Percentiles rank a stretch among this genome's conserved stretches.
phyloP scores from a whole-genome alignment of 257 asterid species.

The Linaria vulgaris region DNA sequence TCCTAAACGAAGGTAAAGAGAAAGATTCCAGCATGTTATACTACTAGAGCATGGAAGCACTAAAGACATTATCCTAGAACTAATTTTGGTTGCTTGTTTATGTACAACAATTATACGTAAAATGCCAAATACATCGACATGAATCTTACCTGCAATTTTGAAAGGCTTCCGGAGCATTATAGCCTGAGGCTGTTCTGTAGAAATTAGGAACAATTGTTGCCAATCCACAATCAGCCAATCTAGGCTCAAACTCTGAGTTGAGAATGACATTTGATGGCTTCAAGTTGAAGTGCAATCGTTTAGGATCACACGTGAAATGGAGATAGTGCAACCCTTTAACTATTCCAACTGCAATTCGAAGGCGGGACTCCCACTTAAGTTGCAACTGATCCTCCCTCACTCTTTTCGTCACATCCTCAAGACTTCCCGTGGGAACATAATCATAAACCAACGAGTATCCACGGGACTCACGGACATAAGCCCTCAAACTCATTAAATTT shows the following conservation, averaged over 20 bases:
- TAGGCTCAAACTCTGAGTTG: slow-evolving; percentile 71
- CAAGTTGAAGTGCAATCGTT: slow-evolving; percentile 67
- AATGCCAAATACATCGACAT: background rate
- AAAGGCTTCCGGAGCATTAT: slow-evolving; percentile 68
- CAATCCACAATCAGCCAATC: slow-evolving; percentile 81
- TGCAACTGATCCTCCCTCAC: slow-evolving; percentile 65
- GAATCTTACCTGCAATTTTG: slow-evolving; percentile 65
- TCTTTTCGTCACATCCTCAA: slow-evolving; percentile 68
- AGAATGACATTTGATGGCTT: slow-evolving; percentile 87
- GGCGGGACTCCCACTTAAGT: slow-evolving; percentile 80
- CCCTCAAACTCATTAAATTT: slow-evolving; percentile 91
- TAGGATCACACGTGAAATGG: slow-evolving; percentile 68
- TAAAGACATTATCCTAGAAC: slow-evolving; percentile 6
- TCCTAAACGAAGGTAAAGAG: background rate
- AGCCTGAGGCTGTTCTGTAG: slow-evolving; percentile 49
- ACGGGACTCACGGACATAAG: slow-evolving; percentile 58
- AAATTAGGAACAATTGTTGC: slow-evolving; percentile 54
- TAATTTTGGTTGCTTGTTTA: background rate
- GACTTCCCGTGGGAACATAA: slow-evolving; percentile 69
- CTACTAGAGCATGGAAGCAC: background rate
- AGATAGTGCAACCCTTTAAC: slow-evolving; percentile 77
- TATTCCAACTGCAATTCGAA: slow-evolving; percentile 76
- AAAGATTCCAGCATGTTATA: background rate
- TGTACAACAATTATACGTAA: slow-evolving; percentile 1
- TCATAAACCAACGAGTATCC: slow-evolving; percentile 65